Percentiles rank a stretch among this genome's conserved stretches.
phyloP scores from a whole-genome alignment of 129 eudicot genomes.

The Flaveria ramosissima region DNA sequence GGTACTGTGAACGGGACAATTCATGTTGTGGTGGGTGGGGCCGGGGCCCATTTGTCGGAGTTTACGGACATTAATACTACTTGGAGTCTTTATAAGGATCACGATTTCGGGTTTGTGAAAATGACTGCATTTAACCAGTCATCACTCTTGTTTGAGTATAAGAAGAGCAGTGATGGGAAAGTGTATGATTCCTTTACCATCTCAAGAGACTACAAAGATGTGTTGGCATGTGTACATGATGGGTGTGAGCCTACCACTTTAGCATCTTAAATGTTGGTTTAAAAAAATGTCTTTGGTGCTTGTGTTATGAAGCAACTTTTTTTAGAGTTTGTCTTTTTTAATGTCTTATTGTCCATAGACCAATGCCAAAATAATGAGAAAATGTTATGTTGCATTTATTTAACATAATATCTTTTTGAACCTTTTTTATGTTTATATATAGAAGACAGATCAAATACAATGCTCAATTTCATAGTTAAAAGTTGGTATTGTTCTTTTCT shows the following conservation, averaged over 20 bases:
- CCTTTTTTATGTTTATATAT: too few species aligned
- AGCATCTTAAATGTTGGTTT: conserved; percentile 32
- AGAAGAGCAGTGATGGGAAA: conserved; percentile 72
- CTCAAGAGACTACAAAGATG: conserved; percentile 86
- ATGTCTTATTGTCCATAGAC: neutral
- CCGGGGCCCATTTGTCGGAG: conserved; percentile 61
- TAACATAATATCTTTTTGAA: too few species aligned
- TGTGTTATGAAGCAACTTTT: conserved; percentile 5
- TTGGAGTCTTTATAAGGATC: conserved; percentile 73
- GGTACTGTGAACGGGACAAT: conserved; percentile 72
- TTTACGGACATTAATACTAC: conserved; percentile 44
- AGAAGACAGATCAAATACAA: too few species aligned
- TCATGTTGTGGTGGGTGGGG: conserved; percentile 84
- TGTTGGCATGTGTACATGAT: conserved; percentile 78
- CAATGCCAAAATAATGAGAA: conserved; percentile 15
- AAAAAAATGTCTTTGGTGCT: neutral
- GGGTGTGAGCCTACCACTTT: conserved; percentile 71
- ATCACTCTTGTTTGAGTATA: conserved; percentile 74
- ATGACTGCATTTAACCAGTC: conserved; percentile 74
- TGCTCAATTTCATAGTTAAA: too few species aligned
- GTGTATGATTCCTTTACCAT: conserved; percentile 81
- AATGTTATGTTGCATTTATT: neutral
- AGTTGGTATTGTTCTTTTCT: too few species aligned
- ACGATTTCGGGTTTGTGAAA: conserved; percentile 75
- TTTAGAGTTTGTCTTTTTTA: neutral